Conservation (phyloP, 2,329 filamentous ascomycete genomes). For the Trichoderma semiorbis region DNA sequence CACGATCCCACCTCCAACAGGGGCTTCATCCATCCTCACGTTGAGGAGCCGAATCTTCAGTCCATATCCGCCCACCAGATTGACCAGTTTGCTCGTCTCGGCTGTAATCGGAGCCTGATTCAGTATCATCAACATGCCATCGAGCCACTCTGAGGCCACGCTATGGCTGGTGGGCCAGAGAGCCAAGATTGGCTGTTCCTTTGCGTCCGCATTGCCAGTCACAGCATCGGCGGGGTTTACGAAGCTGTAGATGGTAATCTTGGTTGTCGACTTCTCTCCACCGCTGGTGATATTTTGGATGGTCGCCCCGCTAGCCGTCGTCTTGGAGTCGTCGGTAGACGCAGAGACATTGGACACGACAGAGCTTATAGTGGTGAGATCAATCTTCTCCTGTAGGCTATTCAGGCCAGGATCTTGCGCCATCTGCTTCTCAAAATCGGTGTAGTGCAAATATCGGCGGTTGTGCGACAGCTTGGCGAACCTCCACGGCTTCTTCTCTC, state of each 20-base stretch:
- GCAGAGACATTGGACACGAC: slow-evolving; percentile 90
- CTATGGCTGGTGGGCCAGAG: slow-evolving; percentile 77
- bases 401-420: slow-evolving; percentile 68
- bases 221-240: slow-evolving; percentile 39
- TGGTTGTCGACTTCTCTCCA: slow-evolving; percentile 60
- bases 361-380: slow-evolving; percentile 82
- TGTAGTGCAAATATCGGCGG: slow-evolving; percentile 83
- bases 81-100: slow-evolving; percentile 87
- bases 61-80: slow-evolving; percentile 83
- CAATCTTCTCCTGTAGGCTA: slow-evolving; percentile 73
- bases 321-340: slow-evolving; percentile 49
- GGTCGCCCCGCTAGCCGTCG: slow-evolving; percentile 42
- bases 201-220: slow-evolving; percentile 33
- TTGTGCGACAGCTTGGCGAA: slow-evolving; percentile 91
- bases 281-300: slow-evolving; percentile 33
- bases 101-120: slow-evolving; percentile 96
- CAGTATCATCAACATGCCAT: slow-evolving; percentile 89
- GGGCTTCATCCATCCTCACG: slow-evolving; percentile 74
- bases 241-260: slow-evolving; percentile 87
- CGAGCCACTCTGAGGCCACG: slow-evolving; percentile 92
- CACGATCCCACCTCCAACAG: slow-evolving; percentile 68
- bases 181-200: slow-evolving; percentile 74
- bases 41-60: slow-evolving; percentile 91
- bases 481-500: slow-evolving; percentile 63
- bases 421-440: slow-evolving; percentile 69